Base-by-base conservation (phyloP, 2,329 filamentous ascomycete species). In the Alternaria arbusti region DNA sequence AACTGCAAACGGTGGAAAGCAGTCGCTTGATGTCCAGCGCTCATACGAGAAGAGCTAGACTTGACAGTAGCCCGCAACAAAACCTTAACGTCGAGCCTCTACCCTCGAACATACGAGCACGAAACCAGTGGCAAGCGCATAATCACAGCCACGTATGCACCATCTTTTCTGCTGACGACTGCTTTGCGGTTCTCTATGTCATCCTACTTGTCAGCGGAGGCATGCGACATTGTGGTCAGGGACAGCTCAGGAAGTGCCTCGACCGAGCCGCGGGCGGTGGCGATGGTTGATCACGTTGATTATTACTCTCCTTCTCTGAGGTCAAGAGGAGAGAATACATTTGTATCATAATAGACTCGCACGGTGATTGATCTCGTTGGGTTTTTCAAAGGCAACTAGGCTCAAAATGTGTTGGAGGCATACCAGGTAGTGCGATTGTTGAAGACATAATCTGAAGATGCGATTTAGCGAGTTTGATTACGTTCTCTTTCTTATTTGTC, bases 1-100 rank as follows among this genome's bases (percentile, higher is more conserved):
- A 61, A 66, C 73, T n/a, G 71, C 72, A 23, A 73, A 70, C 32
- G 74, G 72, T 6, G 67, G 69, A 46, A 76, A 75, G 59, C 67
- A 70, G 36, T 63, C 70, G 10, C 61, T 78, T 25, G 74, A 79
- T 57, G 62, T 65, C 44, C 71, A 70, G 49, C 71, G 73, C 25
- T 63, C 63, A 26, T 70, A 64, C 26, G 73, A 75, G 40, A 76
- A 76, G 66, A 72, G 71, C 63, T 73, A 72, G 69, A 36, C 44
- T 25, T 43, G 11, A 25, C 7, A 17, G 26, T 36, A 47, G 25
- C 32, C 20, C 32, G 17, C 55, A 62, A 52, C 17, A 9, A 17
- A 59, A 49, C 23, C 28, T 36, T 11, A 43, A 54, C 23, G 46
- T 54, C 55, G 55, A 59, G 59, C 47, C 59, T 61, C 54, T 40